These are phyloP conservation scores for Austroboletus niveus DNA, from an alignment of 1,284 basidiomycete species.

Conservation along the genomic window DNA sequence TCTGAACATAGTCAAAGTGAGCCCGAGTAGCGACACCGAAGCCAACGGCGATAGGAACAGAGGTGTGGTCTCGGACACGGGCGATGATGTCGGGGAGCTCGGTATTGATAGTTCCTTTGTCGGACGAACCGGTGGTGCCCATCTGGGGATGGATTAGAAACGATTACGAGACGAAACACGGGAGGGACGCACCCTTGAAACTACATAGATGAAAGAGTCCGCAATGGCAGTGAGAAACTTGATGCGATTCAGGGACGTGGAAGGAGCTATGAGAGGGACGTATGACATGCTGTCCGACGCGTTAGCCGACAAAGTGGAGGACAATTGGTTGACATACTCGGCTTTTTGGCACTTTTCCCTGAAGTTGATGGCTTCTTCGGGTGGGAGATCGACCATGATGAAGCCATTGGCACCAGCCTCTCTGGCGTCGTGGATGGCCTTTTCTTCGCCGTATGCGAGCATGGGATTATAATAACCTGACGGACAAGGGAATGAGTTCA, in stretches of 20 bases:
- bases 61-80: constrained; percentile 25
- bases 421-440: constrained; percentile 85
- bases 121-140: constrained; percentile 95
- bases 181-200: constrained; percentile 36
- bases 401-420: constrained; percentile 95
- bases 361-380: constrained; percentile 93
- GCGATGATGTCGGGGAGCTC: constrained; percentile 69
- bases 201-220: constrained; percentile 97
- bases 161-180: not conserved
- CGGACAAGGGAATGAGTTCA: not conserved
- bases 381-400: constrained; percentile 96
- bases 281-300: constrained; percentile 73
- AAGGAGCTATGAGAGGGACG: constrained; percentile 94
- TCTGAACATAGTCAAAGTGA: constrained; percentile 84
- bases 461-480: constrained; percentile 96
- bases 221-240: constrained; percentile 91
- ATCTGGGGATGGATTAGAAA: constrained; percentile 55
- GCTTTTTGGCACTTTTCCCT: constrained; percentile 81
- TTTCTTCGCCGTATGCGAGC: constrained; percentile 93
- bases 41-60: constrained; percentile 84
- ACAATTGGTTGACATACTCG: constrained; percentile 52
- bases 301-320: not conserved
- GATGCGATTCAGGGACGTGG: constrained; percentile 85
- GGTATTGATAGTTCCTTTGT: constrained; percentile 66
- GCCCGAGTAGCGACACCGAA: constrained; percentile 94